These are phyloP conservation scores for Emmonsiellopsis sp. DNA, from an alignment of 2,329 filamentous ascomycete species.

Conservation along the genomic window DNA sequence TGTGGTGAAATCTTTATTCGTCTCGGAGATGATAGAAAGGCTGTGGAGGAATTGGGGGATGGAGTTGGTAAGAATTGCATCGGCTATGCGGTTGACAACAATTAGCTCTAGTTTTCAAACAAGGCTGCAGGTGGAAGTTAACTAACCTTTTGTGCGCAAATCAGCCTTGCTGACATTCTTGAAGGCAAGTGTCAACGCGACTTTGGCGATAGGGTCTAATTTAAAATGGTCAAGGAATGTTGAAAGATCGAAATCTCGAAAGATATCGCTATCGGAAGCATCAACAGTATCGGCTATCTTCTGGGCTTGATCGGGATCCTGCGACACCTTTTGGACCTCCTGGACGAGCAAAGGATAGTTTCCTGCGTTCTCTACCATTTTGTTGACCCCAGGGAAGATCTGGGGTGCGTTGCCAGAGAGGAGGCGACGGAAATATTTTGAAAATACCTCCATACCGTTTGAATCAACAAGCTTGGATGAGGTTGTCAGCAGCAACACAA, in stretches of 20 bases:
- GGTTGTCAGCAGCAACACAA: slow-evolving; percentile 6
- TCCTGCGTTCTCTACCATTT: slow-evolving; percentile 64
- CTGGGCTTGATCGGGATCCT: slow-evolving; percentile 70
- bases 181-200: slow-evolving; percentile 78
- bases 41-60: slow-evolving; percentile 69
- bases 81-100: slow-evolving; percentile 48
- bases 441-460: slow-evolving; percentile 98
- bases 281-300: slow-evolving; percentile 94
- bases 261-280: slow-evolving; percentile 81
- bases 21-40: slow-evolving; percentile 56
- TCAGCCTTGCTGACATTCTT: slow-evolving; percentile 73
- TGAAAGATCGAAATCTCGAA: slow-evolving; percentile 91
- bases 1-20: slow-evolving; percentile 57
- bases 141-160: slow-evolving; percentile 77
- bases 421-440: slow-evolving; percentile 89
- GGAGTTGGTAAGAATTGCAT: slow-evolving; percentile 78
- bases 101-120: not conserved
- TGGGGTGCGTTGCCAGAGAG: slow-evolving; percentile 83
- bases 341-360: slow-evolving; percentile 74
- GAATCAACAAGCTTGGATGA: slow-evolving; percentile 73
- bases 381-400: slow-evolving; percentile 74
- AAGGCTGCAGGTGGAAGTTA: not conserved
- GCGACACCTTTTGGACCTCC: slow-evolving; percentile 79
- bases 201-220: slow-evolving; percentile 79
- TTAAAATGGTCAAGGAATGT: slow-evolving; percentile 96